Base-by-base conservation (phyloP, 2,329 filamentous ascomycete species). In the Davidsoniella eucalypti region DNA sequence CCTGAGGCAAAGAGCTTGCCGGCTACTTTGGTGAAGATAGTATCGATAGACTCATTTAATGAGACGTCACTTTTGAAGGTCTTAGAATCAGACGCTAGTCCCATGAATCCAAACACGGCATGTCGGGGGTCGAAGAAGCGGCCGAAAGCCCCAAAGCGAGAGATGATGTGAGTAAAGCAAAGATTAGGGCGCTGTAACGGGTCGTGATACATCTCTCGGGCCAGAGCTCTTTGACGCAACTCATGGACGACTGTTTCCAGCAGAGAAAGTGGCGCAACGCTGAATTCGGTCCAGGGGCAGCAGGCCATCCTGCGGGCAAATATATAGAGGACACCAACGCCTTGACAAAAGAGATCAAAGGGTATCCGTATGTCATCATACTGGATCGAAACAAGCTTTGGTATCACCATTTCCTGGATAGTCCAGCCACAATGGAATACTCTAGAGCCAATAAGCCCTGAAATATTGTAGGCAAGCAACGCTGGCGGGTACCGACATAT, bases 21-120 rank as follows among this genome's bases (percentile, higher is more conserved):
- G 9, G 49, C 43, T 5, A 51, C 37, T n/a, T 14, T 29, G 5
- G 49, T 51, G 37, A 46, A 51, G 18, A 51, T n/a, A 8, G 8
- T 9, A 9, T 41, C n/a, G 18, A 51, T 36, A 5, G 36, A 12
- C 23, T 46, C 33, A 25, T 41, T 38, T 7, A 38, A 26, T 12
- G 36, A 46, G 9, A 51, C 40, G 3, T 29, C 23, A 9, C 33
- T 10, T n/a, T 39, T 26, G 9, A 51, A 41, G 10, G 29, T 16
- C n/a, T 46, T 16, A 10, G 33, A 21, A 41, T 51, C 49, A 21
- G 49, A 29, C 10, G 49, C 36, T 37, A 51, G 14, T 16, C 18
- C 25, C 18, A 46, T 25, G n/a, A 51, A 46, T 18, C 38, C 36
- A 25, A 51, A 51, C 16, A 51, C 33, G 23, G 39, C 33, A 14